phyloP scores from a whole-genome alignment of 352 stramenopile genomes.

The Phytophthora sp. region DNA sequence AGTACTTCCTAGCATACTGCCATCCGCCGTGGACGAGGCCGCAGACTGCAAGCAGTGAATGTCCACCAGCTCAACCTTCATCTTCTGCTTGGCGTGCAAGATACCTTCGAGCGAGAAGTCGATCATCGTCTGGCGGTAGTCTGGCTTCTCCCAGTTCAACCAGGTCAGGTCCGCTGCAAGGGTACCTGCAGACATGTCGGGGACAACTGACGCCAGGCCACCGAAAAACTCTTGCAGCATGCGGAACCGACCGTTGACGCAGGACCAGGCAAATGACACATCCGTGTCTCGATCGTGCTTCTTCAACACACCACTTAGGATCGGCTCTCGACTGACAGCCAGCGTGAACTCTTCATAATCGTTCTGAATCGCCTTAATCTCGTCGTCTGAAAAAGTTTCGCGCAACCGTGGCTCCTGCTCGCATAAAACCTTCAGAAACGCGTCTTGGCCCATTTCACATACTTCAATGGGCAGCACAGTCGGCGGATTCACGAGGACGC shows the following conservation, averaged over 20 bases:
- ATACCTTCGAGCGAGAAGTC: conserved; percentile 73
- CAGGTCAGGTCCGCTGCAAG: conserved; percentile 45
- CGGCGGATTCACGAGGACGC: conserved; percentile 50
- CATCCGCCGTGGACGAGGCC: conserved; percentile 6
- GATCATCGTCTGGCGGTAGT: conserved; percentile 64
- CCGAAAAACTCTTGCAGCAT: conserved; percentile 67
- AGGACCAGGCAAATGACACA: conserved; percentile 69
- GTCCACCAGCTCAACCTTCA: conserved; percentile 66
- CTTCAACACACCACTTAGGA: conserved; percentile 57
- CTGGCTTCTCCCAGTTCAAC: conserved; percentile 72
- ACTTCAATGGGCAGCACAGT: conserved; percentile 54
- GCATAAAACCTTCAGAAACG: conserved; percentile 46
- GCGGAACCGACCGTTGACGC: conserved; percentile 51
- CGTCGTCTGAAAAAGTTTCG: conserved; percentile 48
- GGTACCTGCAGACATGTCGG: conserved; percentile 36
- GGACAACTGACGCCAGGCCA: conserved; percentile 50
- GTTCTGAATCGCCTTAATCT: conserved; percentile 48
- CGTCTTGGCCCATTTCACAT: conserved; percentile 61
- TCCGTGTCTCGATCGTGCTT: conserved; percentile 66
- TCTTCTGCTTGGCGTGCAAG: conserved; percentile 70
- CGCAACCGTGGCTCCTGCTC: conserved; percentile 48
- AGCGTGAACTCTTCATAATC: conserved; percentile 59
- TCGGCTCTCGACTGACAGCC: conserved; percentile 51
- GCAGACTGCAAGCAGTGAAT: conserved; percentile 41
- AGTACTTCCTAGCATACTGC: conserved; percentile 1